Evolutionary conservation across 805 yeast genomes (phyloP).

Genomic region (Saccharomycopsis fibuligera): DNA sequence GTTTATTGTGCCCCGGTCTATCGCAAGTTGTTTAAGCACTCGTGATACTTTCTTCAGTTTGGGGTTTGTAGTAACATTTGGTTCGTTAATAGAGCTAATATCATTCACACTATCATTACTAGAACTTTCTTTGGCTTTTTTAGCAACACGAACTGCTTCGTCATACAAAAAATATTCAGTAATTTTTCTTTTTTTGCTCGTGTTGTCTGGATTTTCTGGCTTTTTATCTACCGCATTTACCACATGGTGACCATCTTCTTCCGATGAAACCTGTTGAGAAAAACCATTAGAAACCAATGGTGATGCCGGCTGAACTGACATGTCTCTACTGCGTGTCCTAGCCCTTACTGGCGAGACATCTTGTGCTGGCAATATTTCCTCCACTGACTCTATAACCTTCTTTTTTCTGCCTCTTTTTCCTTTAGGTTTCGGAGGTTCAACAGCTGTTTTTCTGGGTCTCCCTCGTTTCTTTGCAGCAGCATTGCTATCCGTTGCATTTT

Average conservation of each 20-base stretch:
- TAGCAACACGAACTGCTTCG: neutral
- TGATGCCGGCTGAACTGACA: neutral
- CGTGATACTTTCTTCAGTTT: no score
- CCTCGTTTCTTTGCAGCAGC: conserved; percentile 9
- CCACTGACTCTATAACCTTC: neutral
- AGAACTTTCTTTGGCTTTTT: neutral
- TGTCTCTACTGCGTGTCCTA: neutral
- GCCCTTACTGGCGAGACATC: neutral
- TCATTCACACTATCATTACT: neutral
- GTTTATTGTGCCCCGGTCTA: neutral
- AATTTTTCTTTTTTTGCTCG: no score
- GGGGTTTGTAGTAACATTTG: neutral
- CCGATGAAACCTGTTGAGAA: neutral
- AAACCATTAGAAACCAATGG: neutral
- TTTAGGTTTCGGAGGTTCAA: neutral
- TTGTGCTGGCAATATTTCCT: neutral
- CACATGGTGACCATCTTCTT: neutral
- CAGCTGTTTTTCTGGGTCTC: conserved; percentile 4
- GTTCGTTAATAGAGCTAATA: neutral
- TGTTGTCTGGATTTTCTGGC: neutral
- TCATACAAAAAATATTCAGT: neutral
- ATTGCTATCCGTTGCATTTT: no score
- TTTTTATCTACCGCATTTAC: neutral
- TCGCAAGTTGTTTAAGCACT: no score
- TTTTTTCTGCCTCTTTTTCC: neutral